Evolutionary conservation across 257 asterid genomes (phyloP).

Genomic region (Datura wrightii): DNA sequence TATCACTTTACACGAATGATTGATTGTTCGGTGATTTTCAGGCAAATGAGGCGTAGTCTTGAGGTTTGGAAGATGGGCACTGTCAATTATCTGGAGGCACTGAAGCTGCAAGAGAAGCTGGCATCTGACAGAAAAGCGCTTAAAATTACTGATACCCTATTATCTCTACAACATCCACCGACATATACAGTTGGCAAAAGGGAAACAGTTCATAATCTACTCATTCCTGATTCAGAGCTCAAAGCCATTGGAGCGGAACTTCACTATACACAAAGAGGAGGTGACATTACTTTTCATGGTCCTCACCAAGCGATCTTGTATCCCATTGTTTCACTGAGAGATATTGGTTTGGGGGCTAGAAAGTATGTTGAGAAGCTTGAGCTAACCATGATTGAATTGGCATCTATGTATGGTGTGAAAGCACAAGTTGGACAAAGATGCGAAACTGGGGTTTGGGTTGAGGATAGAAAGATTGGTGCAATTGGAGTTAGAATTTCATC

Average conservation of each 20-base stretch:
- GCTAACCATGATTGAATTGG: slow-evolving; percentile 66
- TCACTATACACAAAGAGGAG: slow-evolving; percentile 74
- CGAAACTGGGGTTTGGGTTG: slow-evolving; percentile 80
- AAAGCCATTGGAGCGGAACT: slow-evolving; percentile 67
- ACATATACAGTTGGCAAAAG: slow-evolving; percentile 82
- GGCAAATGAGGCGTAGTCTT: slow-evolving; percentile 40
- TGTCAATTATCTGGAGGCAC: slow-evolving; percentile 62
- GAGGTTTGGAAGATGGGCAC: slow-evolving; percentile 69
- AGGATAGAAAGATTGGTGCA: slow-evolving; percentile 69
- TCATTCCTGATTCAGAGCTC: slow-evolving; percentile 61
- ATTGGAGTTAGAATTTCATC: slow-evolving; percentile 72
- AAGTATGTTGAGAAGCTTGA: slow-evolving; percentile 75
- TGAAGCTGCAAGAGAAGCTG: slow-evolving; percentile 66
- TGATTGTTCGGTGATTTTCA: slow-evolving; percentile 6
- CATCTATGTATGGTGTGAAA: slow-evolving; percentile 61
- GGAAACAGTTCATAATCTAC: slow-evolving; percentile 58
- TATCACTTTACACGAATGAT: not conserved
- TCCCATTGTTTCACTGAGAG: slow-evolving; percentile 68
- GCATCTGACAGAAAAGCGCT: slow-evolving; percentile 56
- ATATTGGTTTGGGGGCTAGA: slow-evolving; percentile 69
- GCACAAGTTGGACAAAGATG: slow-evolving; percentile 57
- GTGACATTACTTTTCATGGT: slow-evolving; percentile 83
- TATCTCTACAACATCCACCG: slow-evolving; percentile 78
- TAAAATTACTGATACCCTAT: slow-evolving; percentile 52
- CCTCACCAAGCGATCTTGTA: slow-evolving; percentile 75